Conservation (phyloP, 1,139 yeast species). For the Debaryomycetaceae sp. region DNA sequence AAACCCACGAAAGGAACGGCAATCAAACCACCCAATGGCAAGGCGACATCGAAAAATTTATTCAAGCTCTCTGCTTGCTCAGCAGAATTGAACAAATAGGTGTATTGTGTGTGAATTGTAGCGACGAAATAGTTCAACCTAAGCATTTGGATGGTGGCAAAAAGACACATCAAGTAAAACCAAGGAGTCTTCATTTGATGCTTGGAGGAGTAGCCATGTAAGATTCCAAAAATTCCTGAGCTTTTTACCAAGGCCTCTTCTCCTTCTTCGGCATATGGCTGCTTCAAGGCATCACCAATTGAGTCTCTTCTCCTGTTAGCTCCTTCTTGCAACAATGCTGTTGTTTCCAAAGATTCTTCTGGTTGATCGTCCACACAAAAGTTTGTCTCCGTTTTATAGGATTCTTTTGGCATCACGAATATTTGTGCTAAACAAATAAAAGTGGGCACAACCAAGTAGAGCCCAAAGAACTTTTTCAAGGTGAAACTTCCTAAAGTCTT, state of each 20-base stretch:
- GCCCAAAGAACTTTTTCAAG: slow-evolving; percentile 29
- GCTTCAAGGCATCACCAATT: slow-evolving; percentile 45
- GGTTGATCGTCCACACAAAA: slow-evolving; percentile 23
- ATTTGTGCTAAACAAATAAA: slow-evolving; percentile 40
- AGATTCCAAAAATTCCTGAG: slow-evolving; percentile 40
- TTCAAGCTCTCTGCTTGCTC: slow-evolving; percentile 28
- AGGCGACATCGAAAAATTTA: slow-evolving; percentile 39
- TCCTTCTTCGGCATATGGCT: slow-evolving; percentile 41
- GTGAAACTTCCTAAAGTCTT: slow-evolving; percentile 25
- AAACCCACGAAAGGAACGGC: slow-evolving; percentile 42
- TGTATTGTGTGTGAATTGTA: slow-evolving; percentile 42
- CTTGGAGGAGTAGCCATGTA: slow-evolving; percentile 43
- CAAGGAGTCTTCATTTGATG: slow-evolving; percentile 40
- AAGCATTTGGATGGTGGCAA: slow-evolving; percentile 42
- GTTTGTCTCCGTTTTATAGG: slow-evolving; percentile 32
- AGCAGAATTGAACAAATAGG: slow-evolving; percentile 32
- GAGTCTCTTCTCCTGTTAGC: slow-evolving; percentile 33
- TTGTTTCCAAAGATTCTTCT: slow-evolving; percentile 16
- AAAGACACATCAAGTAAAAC: slow-evolving; percentile 38
- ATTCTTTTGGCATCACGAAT: slow-evolving; percentile 38
- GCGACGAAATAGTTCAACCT: slow-evolving; percentile 46
- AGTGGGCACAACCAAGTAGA: slow-evolving; percentile 37
- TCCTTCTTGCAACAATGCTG: slow-evolving; percentile 15
- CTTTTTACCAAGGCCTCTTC: slow-evolving; percentile 30
- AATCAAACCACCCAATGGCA: slow-evolving; percentile 44